These are phyloP conservation scores for Oenanthe sinensis DNA, from an alignment of 129 eudicot species.

Conservation along the genomic window DNA sequence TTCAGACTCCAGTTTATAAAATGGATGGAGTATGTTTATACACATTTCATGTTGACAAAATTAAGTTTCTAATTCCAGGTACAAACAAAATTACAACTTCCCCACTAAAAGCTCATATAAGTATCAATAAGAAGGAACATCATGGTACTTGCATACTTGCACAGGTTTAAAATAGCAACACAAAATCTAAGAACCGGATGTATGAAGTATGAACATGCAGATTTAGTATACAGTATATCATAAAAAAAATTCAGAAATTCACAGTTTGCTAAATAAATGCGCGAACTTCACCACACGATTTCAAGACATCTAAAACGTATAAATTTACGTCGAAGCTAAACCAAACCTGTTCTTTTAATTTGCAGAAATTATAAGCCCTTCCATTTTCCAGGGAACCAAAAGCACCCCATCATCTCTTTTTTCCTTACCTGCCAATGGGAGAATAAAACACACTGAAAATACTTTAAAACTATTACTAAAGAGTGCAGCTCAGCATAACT, in stretches of 20 bases:
- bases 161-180: too few relatives aligned
- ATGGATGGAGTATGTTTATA: neutral
- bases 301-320: neutral
- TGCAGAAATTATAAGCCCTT: neutral
- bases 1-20: neutral
- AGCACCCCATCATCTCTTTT: constrained; percentile 3
- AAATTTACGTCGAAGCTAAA: neutral
- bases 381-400: constrained; percentile 6
- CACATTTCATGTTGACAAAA: neutral
- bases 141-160: neutral
- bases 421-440: constrained; percentile 16
- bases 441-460: constrained; percentile 21
- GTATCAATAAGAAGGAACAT: neutral
- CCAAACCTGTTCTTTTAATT: constrained; percentile 10
- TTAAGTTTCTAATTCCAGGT: too few relatives aligned
- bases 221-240: neutral
- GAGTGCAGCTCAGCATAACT: constrained; percentile 18
- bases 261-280: neutral
- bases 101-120: neutral
- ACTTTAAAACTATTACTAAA: constrained; percentile 16
- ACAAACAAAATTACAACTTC: neutral
- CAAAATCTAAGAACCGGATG: neutral
- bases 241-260: too few relatives aligned
- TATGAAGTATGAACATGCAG: neutral
- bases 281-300: neutral